Conservation (phyloP, 768 basidiomycete species). For the Amanita rubescens region DNA sequence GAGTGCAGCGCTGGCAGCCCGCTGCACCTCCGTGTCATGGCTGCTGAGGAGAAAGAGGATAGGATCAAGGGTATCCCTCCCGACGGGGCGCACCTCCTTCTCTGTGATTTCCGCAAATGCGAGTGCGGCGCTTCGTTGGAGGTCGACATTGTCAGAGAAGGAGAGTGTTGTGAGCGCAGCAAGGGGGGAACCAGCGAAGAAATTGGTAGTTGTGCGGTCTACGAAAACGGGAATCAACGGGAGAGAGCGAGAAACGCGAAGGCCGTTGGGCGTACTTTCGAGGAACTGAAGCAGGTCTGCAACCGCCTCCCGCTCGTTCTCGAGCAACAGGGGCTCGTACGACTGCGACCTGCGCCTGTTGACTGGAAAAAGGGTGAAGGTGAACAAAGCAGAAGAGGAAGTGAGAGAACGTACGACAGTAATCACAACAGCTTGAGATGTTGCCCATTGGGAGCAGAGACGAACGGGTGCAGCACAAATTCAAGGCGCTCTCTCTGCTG, state of each 20-base stretch:
- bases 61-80: conserved; percentile 94
- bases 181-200: conserved; percentile 91
- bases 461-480: neutral
- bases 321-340: conserved; percentile 80
- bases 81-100: conserved; percentile 96
- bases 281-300: conserved; percentile 96
- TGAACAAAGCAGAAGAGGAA: conserved; percentile 21
- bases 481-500: neutral
- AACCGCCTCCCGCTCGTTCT: conserved; percentile 96
- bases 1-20: conserved; percentile 94
- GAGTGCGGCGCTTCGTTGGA: conserved; percentile 94
- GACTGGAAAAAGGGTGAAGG: conserved; percentile 38
- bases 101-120: conserved; percentile 99
- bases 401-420: conserved; percentile 59
- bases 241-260: neutral
- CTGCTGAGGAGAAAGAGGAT: conserved; percentile 95
- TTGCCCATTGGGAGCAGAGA: conserved; percentile 51
- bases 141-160: conserved; percentile 98
- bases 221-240: conserved; percentile 7
- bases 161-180: conserved; percentile 93
- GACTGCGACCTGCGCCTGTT: conserved; percentile 77
- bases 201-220: conserved; percentile 98
- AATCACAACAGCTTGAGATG: conserved; percentile 75
- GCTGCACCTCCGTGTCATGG: conserved; percentile 98
- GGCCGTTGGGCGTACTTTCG: conserved; percentile 63